Conservation (phyloP, 2,329 filamentous ascomycete species). For the Camillea tinctor region DNA sequence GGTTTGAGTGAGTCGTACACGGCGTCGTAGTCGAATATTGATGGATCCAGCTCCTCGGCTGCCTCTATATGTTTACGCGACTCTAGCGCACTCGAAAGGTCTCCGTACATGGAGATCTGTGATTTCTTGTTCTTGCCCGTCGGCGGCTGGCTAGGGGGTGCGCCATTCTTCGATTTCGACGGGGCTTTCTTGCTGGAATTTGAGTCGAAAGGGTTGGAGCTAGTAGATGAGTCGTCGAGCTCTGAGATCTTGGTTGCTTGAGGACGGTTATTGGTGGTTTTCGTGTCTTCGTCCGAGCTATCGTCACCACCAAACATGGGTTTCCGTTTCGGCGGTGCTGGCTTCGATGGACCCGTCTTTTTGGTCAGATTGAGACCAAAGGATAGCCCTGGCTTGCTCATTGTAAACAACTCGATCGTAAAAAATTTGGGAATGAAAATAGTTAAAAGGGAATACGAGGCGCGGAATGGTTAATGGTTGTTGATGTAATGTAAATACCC, state of each 20-base stretch:
- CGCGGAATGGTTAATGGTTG: too few species aligned
- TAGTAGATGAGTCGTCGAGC: conserved; percentile 49
- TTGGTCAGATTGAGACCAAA: conserved; percentile 62
- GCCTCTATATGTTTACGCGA: conserved; percentile 63
- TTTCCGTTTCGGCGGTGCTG: conserved; percentile 50
- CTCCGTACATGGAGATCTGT: conserved; percentile 52
- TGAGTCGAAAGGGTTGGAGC: conserved; percentile 20
- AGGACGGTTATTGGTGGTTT: conserved; percentile 30
- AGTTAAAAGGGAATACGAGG: neutral
- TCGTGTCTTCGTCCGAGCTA: conserved; percentile 53
- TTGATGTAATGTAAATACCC: too few species aligned
- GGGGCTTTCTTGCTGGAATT: conserved; percentile 31
- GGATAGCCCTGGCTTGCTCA: conserved; percentile 41
- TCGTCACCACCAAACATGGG: conserved; percentile 57
- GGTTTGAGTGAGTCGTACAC: conserved; percentile 77
- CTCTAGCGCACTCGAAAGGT: conserved; percentile 64
- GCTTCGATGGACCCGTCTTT: conserved; percentile 52
- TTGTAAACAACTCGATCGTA: conserved; percentile 4
- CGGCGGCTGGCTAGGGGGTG: conserved; percentile 38
- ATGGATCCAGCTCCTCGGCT: conserved; percentile 66
- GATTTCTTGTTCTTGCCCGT: conserved; percentile 44
- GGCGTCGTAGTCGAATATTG: conserved; percentile 82
- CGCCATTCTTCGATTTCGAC: conserved; percentile 29
- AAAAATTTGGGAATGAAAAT: neutral
- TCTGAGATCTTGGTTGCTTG: conserved; percentile 60